Evolutionary conservation across 768 basidiomycete species (phyloP), one percentile per base, ranked within the genome.

Genomic region (Collybiopsis luxurians): DNA sequence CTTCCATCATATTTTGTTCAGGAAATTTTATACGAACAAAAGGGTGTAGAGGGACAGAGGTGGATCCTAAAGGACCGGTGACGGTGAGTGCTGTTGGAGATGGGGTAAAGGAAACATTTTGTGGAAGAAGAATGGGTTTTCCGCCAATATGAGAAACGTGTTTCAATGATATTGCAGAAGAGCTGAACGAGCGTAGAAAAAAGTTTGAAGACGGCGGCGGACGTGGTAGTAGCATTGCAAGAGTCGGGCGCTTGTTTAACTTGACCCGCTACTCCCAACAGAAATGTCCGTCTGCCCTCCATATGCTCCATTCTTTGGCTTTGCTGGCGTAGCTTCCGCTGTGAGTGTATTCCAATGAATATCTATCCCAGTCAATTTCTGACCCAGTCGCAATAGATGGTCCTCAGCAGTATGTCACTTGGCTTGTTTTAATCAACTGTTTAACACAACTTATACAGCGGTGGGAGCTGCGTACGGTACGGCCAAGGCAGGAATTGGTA

Each of bases 281-380:
- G 36, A 1, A 45, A 87, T 85, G 84, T 81, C 84, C 24, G 61
- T 81, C 49, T 97, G 94, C 70, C 94, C 94, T 59, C 92, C 95
- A 28, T 98, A 91, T 69, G 95, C 95, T 50, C 92, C 94, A 51
- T 98, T 98, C 85, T 97, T 98, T 70, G 96, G 95, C 26, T 95
- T 99, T 70, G 95, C 90, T 49, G 96, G 96, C 50, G 96, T 98
- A 28, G 90, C 94, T n/a, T 82, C 89, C 24, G 86, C 96, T 49
- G 96, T 51, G 21, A 38, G 50, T 97, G 64, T 73, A 90, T 67
- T 2, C 26, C 7, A n/a, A 31, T 12, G 19, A 7, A 15, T 19
- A 43, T 36, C 19, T 21, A 21, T 27, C 71, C 30, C 21, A 46
- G 17, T 48, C 26, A 36, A 45, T 38, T 43, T 31, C 52, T 45